Evolutionary conservation across 306 rosid species (phyloP), one percentile per base, ranked within the genome.

Genomic region (Acacia confusa): DNA sequence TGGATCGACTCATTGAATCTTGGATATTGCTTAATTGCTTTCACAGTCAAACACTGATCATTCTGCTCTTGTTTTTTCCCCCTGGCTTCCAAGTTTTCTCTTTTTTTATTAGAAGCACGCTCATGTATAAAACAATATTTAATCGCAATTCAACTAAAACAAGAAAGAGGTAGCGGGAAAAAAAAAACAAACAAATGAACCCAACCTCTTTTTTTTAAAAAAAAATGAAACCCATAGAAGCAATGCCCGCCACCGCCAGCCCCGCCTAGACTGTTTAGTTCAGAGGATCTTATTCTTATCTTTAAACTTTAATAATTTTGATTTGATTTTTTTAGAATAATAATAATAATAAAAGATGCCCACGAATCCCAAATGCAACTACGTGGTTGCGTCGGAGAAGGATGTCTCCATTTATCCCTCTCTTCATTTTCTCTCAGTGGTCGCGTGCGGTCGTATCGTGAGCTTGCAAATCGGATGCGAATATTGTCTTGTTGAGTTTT

Each of bases 401-500:
- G 34, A 2, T 30, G 34, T 30, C 34, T 30, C 34, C 34, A 30
- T 30, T 30, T 30, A 30, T 30, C 34, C 4, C 34, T 28, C 32
- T 28, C 32, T 1, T 3, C 32, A 28, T 28, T 28, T 28, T 28
- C 32, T 30, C 34, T 30, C 34, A 30, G 73, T 74, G 76, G 77
- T 30, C 40, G 53, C 77, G 86, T 84, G 52, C 48, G 72, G 77
- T 72, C 69, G 34, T 69, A 58, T 77, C 17, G 65, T 78, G n/a
- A 53, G 36, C 76, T 28, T 78, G 34, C 75, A 78, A 36, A 44
- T 68, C 71, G 53, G 75, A 69, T 38, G 58, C 70, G 32, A 76
- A 78, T 53, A 50, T 69, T 52, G 67, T 67, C 74, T 34, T 24
- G 36, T 16, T 55, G 61, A n/a, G 61, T 55, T 53, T 7, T 41